Conservation (phyloP, 495 filamentous ascomycete species). For the Hypoxylon perforatum region DNA sequence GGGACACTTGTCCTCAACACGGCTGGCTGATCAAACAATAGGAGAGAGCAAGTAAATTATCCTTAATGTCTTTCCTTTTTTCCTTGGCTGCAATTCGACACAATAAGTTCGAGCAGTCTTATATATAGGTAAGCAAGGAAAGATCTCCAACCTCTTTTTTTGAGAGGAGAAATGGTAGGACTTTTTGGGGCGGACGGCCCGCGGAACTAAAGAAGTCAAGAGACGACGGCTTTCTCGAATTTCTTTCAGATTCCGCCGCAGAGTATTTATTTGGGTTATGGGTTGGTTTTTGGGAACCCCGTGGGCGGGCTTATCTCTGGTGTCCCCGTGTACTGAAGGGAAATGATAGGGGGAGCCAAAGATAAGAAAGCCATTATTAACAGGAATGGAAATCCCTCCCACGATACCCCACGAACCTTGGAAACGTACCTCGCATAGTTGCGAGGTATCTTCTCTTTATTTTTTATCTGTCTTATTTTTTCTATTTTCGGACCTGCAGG, state of each 20-base stretch:
- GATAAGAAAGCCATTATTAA: slow-evolving; percentile 45
- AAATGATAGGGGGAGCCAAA: slow-evolving; percentile 41
- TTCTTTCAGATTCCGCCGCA: slow-evolving; percentile 21
- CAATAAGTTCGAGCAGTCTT: slow-evolving; percentile 5
- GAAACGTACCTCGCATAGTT: slow-evolving; percentile 10
- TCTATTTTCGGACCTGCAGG: background rate
- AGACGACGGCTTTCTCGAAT: slow-evolving; percentile 16
- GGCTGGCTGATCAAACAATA: background rate
- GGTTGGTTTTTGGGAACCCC: slow-evolving; percentile 31
- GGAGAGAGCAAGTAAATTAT: slow-evolving; percentile 1
- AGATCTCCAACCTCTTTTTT: slow-evolving; percentile 5
- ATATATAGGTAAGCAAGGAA: background rate
- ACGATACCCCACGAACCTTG: slow-evolving; percentile 44
- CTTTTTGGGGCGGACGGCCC: slow-evolving; percentile 9
- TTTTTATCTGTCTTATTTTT: slow-evolving; percentile 21
- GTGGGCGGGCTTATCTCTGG: slow-evolving; percentile 44
- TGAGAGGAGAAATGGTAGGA: slow-evolving; percentile 3
- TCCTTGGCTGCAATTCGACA: background rate
- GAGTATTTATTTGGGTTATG: slow-evolving; percentile 38
- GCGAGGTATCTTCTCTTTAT: slow-evolving; percentile 30
- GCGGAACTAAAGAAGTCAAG: slow-evolving; percentile 11
- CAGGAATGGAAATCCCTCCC: slow-evolving; percentile 41
- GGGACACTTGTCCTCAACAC: slow-evolving; percentile 34
- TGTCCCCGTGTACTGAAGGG: slow-evolving; percentile 33
- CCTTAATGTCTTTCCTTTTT: slow-evolving; percentile 1